Evolutionary conservation across 2,329 filamentous ascomycete species (phyloP), one percentile per base, ranked within the genome.

Genomic region (Fusarium sp.): DNA sequence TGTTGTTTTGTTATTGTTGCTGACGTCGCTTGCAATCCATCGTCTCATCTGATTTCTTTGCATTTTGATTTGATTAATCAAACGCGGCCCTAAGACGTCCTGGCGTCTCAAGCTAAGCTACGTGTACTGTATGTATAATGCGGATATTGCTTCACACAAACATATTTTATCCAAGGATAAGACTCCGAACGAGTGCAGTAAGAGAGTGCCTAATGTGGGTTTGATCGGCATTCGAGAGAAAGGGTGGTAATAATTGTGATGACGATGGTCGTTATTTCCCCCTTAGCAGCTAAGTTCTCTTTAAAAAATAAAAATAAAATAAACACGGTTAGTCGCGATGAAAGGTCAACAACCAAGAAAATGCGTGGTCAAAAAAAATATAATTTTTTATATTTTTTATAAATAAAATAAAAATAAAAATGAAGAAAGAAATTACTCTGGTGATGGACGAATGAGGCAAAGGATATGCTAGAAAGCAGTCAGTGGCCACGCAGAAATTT

Each of bases 401-500:
- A n/a, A n/a, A n/a, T n/a, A n/a, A n/a, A n/a, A n/a, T n/a, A n/a
- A n/a, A n/a, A n/a, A n/a, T n/a, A n/a, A n/a, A n/a, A n/a, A n/a
- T n/a, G n/a, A n/a, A n/a, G n/a, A n/a, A n/a, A n/a, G n/a, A n/a
- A 48, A 9, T 35, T 9, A 10, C 21, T 49, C 42, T 63, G 51
- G 70, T 44, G 42, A 35, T 52, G 29, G 60, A 55, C 65, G 65
- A 60, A 73, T 66, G 54, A 66, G 57, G 65, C n/a, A 61, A 51
- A 60, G 58, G 37, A 48, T 19, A 54, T 68, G 58, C 37, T 54
- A 54, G 41, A 25, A 48, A 66, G 48, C 60, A 62, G 58, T 56
- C 65, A 58, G 64, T 70, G 42, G 69, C 65, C 65, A 73, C 52
- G 52, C 66, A 73, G 56, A 73, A 70, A 66, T 48, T 69, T 60